phyloP scores from a whole-genome alignment of 164 flowering plant genomes.

The Cinnamomum chago region DNA sequence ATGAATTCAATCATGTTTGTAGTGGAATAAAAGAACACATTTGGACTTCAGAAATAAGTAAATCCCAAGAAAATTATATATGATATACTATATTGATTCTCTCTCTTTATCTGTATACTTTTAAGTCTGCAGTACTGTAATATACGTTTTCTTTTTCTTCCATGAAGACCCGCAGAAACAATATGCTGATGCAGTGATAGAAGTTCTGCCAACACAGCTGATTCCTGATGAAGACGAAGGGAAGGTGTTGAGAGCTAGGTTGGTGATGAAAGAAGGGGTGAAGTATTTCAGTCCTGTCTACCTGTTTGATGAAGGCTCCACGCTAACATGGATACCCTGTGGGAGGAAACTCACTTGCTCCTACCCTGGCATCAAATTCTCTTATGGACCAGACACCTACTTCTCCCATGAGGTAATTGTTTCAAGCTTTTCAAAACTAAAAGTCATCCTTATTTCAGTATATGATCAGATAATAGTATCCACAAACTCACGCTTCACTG shows the following conservation, averaged over 20 bases:
- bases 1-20: no score
- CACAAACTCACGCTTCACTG: no score
- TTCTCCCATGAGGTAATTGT: conserved; percentile 68
- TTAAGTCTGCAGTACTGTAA: no score
- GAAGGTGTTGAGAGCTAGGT: conserved; percentile 75
- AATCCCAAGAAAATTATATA: no score
- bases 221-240: conserved; percentile 90
- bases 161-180: conserved; percentile 89
- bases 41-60: no score
- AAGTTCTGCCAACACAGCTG: conserved; percentile 87
- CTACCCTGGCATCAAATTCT: conserved; percentile 93
- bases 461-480: no score
- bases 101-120: no score
- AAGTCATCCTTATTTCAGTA: not conserved
- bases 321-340: conserved; percentile 92
- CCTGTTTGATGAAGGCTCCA: conserved; percentile 93
- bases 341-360: conserved; percentile 95
- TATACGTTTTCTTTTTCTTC: conserved; percentile 7
- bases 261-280: conserved; percentile 91
- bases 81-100: no score
- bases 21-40: no score
- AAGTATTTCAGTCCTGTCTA: conserved; percentile 80
- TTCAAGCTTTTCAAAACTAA: not conserved
- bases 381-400: conserved; percentile 79
- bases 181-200: conserved; percentile 92